These are phyloP conservation scores for Lactarius evosmus DNA, from an alignment of 768 basidiomycete genomes.

Conservation along the genomic window DNA sequence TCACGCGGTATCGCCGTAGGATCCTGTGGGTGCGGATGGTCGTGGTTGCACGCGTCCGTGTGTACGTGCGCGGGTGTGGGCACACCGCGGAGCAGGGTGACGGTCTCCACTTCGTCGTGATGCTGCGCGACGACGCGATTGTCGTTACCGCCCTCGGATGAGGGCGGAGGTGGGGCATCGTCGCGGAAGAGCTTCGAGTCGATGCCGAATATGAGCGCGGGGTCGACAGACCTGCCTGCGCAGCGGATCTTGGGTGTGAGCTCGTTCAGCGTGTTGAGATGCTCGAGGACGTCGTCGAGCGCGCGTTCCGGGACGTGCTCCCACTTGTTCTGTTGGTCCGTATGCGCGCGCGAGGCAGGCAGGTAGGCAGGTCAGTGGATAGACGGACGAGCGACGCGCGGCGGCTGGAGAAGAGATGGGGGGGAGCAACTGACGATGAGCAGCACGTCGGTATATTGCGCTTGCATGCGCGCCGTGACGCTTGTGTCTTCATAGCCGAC, in stretches of 20 bases:
- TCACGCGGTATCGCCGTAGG: background rate
- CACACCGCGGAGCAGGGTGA: conserved; percentile 54
- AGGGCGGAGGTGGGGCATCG: conserved; percentile 5
- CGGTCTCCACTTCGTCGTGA: conserved; percentile 84
- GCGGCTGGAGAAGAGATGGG: background rate
- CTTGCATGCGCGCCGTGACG: conserved; percentile 89
- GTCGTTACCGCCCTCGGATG: background rate
- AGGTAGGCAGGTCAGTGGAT: background rate
- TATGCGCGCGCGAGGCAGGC: no score
- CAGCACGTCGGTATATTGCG: conserved; percentile 92
- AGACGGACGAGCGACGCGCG: no score
- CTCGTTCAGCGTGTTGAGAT: conserved; percentile 87
- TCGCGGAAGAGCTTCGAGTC: conserved; percentile 73
- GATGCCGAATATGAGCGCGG: conserved; percentile 81
- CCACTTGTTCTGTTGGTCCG: conserved; percentile 83
- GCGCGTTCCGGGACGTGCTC: conserved; percentile 76
- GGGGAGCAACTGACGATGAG: conserved; percentile 56
- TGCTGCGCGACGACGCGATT: conserved; percentile 39
- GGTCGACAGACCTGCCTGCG: conserved; percentile 63
- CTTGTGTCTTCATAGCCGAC: conserved; percentile 89
- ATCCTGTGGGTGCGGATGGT: background rate
- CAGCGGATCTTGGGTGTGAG: conserved; percentile 81
- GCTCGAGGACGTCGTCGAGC: conserved; percentile 81
- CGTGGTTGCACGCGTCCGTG: conserved; percentile 8
- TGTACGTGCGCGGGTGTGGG: conserved; percentile 28